Evolutionary conservation across 768 basidiomycete species (phyloP).

Genomic region (Pisolithus albus): DNA sequence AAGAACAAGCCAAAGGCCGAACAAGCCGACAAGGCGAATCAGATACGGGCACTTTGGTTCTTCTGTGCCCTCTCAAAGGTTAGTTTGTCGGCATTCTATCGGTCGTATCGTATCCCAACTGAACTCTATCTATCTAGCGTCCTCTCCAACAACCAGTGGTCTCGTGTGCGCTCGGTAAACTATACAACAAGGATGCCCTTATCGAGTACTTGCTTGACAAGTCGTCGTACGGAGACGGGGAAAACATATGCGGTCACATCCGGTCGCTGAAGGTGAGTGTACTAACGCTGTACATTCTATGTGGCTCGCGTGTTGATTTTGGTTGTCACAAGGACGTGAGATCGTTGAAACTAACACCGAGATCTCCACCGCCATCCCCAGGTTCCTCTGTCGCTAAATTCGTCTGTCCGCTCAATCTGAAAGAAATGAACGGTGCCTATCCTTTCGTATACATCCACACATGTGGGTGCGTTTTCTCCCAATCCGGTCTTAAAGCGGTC

Average conservation of each 20-base stretch:
- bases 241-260: slow-evolving; percentile 88
- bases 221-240: slow-evolving; percentile 82
- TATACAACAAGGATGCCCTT: slow-evolving; percentile 94
- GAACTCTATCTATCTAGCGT: slow-evolving; percentile 39
- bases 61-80: slow-evolving; percentile 91
- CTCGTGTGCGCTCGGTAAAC: slow-evolving; percentile 84
- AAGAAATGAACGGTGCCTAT: slow-evolving; percentile 89
- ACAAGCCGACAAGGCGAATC: slow-evolving; percentile 86
- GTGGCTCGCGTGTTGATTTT: background rate
- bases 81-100: slow-evolving; percentile 31
- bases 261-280: slow-evolving; percentile 75
- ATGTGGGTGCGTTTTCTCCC: slow-evolving; percentile 91
- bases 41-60: slow-evolving; percentile 81
- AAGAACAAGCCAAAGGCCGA: slow-evolving; percentile 72
- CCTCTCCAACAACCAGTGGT: slow-evolving; percentile 88
- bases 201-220: slow-evolving; percentile 86
- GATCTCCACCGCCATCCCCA: slow-evolving; percentile 42
- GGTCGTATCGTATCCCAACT: too few species aligned
- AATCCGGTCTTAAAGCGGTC: slow-evolving; percentile 67
- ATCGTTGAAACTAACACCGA: slow-evolving; percentile 72
- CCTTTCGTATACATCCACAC: slow-evolving; percentile 83
- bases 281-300: background rate
- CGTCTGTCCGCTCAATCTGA: slow-evolving; percentile 85
- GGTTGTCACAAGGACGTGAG: slow-evolving; percentile 63
- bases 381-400: slow-evolving; percentile 57